These are phyloP conservation scores for Marasmius sp. DNA, from an alignment of 1,284 basidiomycete genomes.

Conservation along the genomic window DNA sequence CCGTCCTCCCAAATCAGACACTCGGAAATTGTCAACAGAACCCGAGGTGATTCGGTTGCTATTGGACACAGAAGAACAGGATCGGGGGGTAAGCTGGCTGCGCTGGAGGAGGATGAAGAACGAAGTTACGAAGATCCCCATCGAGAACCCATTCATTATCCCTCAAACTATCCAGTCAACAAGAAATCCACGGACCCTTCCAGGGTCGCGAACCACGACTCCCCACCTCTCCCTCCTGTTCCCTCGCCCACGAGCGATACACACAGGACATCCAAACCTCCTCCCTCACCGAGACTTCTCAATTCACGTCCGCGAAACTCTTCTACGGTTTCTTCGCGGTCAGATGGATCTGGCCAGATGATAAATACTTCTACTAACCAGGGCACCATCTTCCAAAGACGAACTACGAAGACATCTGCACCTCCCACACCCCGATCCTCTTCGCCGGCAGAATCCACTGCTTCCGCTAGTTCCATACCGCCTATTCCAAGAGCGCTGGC, in stretches of 20 bases:
- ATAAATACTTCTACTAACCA: slow-evolving; percentile 61
- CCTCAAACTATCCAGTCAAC: slow-evolving; percentile 16
- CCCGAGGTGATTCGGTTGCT: slow-evolving; percentile 44
- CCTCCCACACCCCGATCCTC: slow-evolving; percentile 57
- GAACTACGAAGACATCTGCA: slow-evolving; percentile 57
- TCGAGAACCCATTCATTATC: slow-evolving; percentile 12
- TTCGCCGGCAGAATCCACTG: slow-evolving; percentile 59
- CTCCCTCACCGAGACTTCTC: slow-evolving; percentile 43
- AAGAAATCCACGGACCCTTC: slow-evolving; percentile 20
- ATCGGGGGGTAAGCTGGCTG: slow-evolving; percentile 55
- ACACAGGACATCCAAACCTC: slow-evolving; percentile 36
- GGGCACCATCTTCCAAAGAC: slow-evolving; percentile 70
- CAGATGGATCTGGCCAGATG: slow-evolving; percentile 41
- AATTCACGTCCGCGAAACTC: slow-evolving; percentile 51
- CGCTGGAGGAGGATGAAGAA: slow-evolving; percentile 62
- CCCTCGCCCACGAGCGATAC: slow-evolving; percentile 48
- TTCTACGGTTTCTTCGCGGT: slow-evolving; percentile 46
- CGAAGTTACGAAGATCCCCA: slow-evolving; percentile 28
- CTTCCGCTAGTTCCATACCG: slow-evolving; percentile 41
- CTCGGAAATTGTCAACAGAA: slow-evolving; percentile 37
- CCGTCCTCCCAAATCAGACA: slow-evolving; percentile 22
- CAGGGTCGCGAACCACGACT: slow-evolving; percentile 46
- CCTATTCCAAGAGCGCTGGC: slow-evolving; percentile 38
- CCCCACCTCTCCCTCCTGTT: slow-evolving; percentile 66
- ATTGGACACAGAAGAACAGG: slow-evolving; percentile 51